These are phyloP conservation scores for Sphagnum magellanicum DNA, from an alignment of 228 moss, liverwort and hornwort genomes.

Conservation along the genomic window DNA sequence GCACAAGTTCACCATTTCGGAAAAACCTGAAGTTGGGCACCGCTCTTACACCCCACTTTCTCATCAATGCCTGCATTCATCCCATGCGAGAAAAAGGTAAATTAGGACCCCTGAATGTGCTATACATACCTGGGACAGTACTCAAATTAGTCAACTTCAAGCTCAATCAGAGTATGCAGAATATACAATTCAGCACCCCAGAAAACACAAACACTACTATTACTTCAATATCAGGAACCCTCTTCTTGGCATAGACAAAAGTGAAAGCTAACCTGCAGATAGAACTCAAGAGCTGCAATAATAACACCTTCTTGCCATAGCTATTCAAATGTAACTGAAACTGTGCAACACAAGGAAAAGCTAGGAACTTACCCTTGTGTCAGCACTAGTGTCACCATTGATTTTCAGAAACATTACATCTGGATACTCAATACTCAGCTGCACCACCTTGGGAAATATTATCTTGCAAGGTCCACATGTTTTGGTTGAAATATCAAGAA, in stretches of 20 bases:
- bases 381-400: slow-evolving; percentile 53
- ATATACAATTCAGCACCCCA: too few relatives aligned
- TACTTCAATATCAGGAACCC: too few relatives aligned
- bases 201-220: too few relatives aligned
- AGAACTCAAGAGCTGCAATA: too few relatives aligned
- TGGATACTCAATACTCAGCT: slow-evolving; percentile 72
- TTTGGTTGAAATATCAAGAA: slow-evolving; percentile 75
- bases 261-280: not conserved
- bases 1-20: slow-evolving; percentile 50
- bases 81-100: too few relatives aligned
- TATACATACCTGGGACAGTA: too few relatives aligned
- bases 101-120: too few relatives aligned
- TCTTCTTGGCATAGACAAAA: not conserved
- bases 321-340: too few relatives aligned
- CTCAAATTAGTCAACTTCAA: too few relatives aligned
- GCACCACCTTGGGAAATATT: slow-evolving; percentile 71
- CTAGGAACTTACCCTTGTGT: slow-evolving; percentile 45
- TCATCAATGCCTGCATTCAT: slow-evolving; percentile 64
- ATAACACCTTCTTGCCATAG: too few relatives aligned
- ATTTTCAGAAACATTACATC: slow-evolving; percentile 82
- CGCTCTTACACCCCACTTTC: slow-evolving; percentile 75
- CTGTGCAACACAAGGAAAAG: too few relatives aligned
- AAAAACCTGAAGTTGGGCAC: slow-evolving; percentile 85
- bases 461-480: slow-evolving; percentile 96
- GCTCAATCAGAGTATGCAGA: too few relatives aligned